These are phyloP conservation scores for Celoporthe dispersa DNA, from an alignment of 2,329 filamentous ascomycete species.

Conservation along the genomic window DNA sequence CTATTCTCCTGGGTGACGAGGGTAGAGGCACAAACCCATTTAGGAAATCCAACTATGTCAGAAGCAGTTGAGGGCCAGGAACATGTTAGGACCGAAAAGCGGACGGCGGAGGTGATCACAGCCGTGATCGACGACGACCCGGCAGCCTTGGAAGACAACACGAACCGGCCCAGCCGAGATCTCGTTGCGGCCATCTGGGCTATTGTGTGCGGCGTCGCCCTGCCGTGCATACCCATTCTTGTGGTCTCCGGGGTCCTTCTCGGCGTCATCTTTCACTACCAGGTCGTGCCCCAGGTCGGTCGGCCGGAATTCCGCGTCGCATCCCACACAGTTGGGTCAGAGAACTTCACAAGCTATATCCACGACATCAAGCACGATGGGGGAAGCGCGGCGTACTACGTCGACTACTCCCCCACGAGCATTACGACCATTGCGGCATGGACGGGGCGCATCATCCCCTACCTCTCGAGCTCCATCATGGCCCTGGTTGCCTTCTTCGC, in stretches of 20 bases:
- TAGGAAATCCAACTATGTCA: background rate
- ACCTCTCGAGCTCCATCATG: conserved; percentile 13
- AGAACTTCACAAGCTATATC: background rate
- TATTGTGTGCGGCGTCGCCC: background rate
- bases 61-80: background rate
- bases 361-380: background rate
- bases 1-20: background rate
- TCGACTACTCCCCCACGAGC: background rate
- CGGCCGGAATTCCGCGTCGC: background rate
- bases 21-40: background rate
- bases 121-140: background rate
- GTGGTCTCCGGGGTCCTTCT: background rate
- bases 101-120: background rate
- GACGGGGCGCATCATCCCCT: conserved; percentile 4
- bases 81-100: background rate
- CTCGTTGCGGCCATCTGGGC: conserved; percentile 4
- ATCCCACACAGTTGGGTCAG: background rate
- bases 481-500: conserved; percentile 12
- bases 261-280: background rate
- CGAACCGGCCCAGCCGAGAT: background rate
- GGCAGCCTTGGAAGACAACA: background rate
- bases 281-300: background rate
- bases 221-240: conserved; percentile 3
- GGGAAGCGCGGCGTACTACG: background rate
- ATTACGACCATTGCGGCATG: conserved; percentile 5